Conservation (phyloP, 1,284 basidiomycete genomes). For the Exsudoporus floridanus region DNA sequence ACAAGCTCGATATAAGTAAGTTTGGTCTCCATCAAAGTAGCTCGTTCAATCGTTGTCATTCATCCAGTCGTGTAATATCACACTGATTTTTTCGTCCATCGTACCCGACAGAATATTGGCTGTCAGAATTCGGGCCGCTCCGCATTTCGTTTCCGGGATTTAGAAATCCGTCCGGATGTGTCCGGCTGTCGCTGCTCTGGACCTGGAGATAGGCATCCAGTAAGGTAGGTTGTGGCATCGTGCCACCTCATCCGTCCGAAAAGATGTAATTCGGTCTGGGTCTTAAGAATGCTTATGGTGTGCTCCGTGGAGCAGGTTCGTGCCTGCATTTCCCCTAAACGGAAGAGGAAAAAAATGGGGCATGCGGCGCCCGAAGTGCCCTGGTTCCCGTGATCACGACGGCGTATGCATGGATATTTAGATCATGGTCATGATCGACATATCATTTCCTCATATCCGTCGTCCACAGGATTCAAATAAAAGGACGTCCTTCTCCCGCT, state of each 20-base stretch:
- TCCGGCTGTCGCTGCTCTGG: too few species aligned
- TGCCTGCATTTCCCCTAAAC: slow-evolving; percentile 23
- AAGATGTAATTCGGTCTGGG: slow-evolving; percentile 12
- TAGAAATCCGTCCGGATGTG: too few species aligned
- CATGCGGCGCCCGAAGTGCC: slow-evolving; percentile 24
- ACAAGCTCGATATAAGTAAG: neutral
- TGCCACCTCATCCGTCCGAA: neutral
- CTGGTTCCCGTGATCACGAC: slow-evolving; percentile 24
- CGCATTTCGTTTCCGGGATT: too few species aligned
- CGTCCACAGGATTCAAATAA: slow-evolving; percentile 19
- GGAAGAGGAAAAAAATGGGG: slow-evolving; percentile 13
- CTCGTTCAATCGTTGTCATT: neutral
- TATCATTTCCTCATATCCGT: slow-evolving; percentile 27
- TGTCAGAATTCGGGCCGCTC: too few species aligned
- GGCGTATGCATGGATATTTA: slow-evolving; percentile 12
- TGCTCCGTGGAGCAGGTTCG: slow-evolving; percentile 19
- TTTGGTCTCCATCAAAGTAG: neutral
- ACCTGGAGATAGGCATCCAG: too few species aligned
- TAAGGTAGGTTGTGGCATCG: neutral
- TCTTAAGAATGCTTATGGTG: neutral
- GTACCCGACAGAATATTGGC: neutral
- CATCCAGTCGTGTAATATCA: neutral
- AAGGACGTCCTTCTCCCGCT: slow-evolving; percentile 11
- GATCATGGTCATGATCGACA: slow-evolving; percentile 22
- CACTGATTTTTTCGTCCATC: neutral